phyloP scores from a whole-genome alignment of 108 stramenopile genomes.

The Nitzschia inconspicua region DNA sequence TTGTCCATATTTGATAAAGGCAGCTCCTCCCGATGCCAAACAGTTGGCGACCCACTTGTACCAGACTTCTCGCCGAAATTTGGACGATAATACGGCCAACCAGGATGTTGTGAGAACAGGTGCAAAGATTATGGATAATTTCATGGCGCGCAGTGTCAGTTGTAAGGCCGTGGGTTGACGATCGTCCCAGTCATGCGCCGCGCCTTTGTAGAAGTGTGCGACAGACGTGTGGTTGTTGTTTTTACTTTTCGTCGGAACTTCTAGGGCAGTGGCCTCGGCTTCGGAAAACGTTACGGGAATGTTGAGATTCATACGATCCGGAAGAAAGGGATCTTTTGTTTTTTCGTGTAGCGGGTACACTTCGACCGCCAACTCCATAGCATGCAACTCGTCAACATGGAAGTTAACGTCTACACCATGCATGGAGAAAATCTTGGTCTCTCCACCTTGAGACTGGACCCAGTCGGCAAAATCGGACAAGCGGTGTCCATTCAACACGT shows the following conservation, averaged over 20 bases:
- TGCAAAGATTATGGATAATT: slow-evolving; percentile 23
- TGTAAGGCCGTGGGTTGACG: not conserved
- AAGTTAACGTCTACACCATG: slow-evolving; percentile 37
- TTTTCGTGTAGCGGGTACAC: not conserved
- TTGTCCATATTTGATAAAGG: slow-evolving; percentile 87
- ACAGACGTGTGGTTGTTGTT: not conserved
- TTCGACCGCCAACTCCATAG: not conserved
- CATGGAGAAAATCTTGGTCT: slow-evolving; percentile 29
- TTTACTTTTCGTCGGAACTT: too few relatives aligned
- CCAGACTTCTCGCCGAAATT: slow-evolving; percentile 49
- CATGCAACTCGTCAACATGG: slow-evolving; percentile 7
- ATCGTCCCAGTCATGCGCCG: not conserved
- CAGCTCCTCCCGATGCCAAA: slow-evolving; percentile 51
- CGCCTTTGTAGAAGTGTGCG: not conserved
- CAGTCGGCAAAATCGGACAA: slow-evolving; percentile 21
- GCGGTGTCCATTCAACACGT: slow-evolving; percentile 29
- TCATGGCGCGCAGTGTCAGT: slow-evolving; percentile 22
- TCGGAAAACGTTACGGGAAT: not conserved
- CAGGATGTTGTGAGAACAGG: slow-evolving; percentile 39
- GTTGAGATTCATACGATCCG: slow-evolving; percentile 26
- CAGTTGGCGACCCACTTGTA: slow-evolving; percentile 41
- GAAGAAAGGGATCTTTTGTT: slow-evolving; percentile 15
- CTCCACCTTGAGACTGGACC: slow-evolving; percentile 20
- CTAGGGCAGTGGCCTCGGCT: not conserved
- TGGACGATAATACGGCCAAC: slow-evolving; percentile 31